These are phyloP conservation scores for Ormosia semicastrata DNA, from an alignment of 306 rosid species.

Conservation along the genomic window DNA sequence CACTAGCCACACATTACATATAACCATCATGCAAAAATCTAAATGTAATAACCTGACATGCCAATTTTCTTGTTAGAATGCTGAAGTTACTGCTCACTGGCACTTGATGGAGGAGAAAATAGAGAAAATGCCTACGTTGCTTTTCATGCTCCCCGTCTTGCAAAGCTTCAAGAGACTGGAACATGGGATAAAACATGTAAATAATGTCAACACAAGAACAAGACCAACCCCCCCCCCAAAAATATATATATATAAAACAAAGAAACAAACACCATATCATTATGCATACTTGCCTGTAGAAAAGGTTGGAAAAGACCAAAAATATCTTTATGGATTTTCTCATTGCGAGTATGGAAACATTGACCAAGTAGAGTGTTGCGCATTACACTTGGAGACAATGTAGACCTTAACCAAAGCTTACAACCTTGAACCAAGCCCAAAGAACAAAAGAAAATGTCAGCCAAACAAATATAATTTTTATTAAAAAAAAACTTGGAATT, in stretches of 20 bases:
- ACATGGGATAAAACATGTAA: constrained; percentile 30
- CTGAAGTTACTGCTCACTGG: constrained; percentile 96
- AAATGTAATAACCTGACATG: constrained; percentile 75
- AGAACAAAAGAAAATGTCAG: constrained; percentile 28
- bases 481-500: not conserved
- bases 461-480: not conserved
- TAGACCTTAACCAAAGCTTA: constrained; percentile 96
- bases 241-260: not conserved
- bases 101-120: constrained; percentile 96
- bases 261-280: constrained; percentile 25
- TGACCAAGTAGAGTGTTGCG: constrained; percentile 94
- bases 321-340: constrained; percentile 95
- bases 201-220: constrained; percentile 26
- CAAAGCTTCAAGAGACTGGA: constrained; percentile 97
- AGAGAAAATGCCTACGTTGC: constrained; percentile 90
- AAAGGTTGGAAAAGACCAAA: constrained; percentile 93
- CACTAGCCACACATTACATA: constrained; percentile 5
- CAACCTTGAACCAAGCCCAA: constrained; percentile 65
- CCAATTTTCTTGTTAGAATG: constrained; percentile 72
- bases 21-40: constrained; percentile 31
- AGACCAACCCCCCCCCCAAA: not conserved
- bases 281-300: constrained; percentile 72
- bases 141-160: constrained; percentile 97
- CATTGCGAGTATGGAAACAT: constrained; percentile 90
- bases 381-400: constrained; percentile 91